These are phyloP conservation scores for Quercus tomentella DNA, from an alignment of 331 rosid genomes.

Conservation along the genomic window DNA sequence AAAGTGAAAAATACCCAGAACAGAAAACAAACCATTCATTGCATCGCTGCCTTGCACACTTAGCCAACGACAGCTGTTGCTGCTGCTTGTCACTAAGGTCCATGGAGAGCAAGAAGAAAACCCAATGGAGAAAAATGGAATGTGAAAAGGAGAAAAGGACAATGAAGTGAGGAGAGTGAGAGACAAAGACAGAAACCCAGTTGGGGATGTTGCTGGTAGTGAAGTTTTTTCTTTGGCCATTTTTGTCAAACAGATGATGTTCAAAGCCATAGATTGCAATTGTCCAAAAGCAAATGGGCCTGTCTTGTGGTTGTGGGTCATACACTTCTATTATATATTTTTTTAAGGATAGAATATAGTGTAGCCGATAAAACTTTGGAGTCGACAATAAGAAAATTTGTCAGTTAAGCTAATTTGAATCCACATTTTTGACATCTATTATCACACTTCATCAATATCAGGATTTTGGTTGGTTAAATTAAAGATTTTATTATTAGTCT, in stretches of 20 bases:
- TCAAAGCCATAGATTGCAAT: slow-evolving; percentile 77
- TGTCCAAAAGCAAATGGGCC: slow-evolving; percentile 75
- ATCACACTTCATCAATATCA: too few species aligned
- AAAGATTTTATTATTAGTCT: neutral
- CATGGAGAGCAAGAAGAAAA: slow-evolving; percentile 44
- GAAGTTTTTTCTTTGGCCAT: slow-evolving; percentile 65
- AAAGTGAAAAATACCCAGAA: neutral
- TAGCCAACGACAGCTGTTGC: slow-evolving; percentile 65
- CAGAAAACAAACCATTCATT: slow-evolving; percentile 77
- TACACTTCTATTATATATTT: slow-evolving; percentile 12
- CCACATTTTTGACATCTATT: too few species aligned
- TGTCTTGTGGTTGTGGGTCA: slow-evolving; percentile 84
- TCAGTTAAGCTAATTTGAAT: too few species aligned
- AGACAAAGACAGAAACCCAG: slow-evolving; percentile 54
- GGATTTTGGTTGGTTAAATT: too few species aligned
- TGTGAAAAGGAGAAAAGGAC: slow-evolving; percentile 38
- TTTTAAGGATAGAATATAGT: too few species aligned
- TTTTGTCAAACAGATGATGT: slow-evolving; percentile 62
- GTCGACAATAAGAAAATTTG: too few species aligned
- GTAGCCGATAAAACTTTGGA: too few species aligned
- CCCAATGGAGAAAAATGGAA: slow-evolving; percentile 35
- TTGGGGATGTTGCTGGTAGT: slow-evolving; percentile 45
- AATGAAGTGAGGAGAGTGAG: slow-evolving; percentile 54
- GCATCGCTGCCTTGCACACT: slow-evolving; percentile 68
- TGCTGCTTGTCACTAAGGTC: slow-evolving; percentile 73